phyloP scores from a whole-genome alignment of 2,329 filamentous ascomycete genomes.

The Penicillium griseofulvum region DNA sequence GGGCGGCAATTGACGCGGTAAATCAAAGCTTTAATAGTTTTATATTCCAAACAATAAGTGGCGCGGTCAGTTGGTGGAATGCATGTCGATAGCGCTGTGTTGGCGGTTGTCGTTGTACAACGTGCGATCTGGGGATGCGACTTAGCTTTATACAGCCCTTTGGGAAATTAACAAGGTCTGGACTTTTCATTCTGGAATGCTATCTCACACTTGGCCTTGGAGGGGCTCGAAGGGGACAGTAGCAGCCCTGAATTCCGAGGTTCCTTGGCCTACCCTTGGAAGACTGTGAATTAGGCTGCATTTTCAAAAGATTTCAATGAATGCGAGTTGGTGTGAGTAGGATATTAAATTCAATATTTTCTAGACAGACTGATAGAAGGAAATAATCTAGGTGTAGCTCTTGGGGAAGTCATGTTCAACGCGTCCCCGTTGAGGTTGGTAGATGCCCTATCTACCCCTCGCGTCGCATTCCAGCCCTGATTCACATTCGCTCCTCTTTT shows the following conservation, averaged over 20 bases:
- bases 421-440: neutral
- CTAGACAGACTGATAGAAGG: neutral
- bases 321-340: no score
- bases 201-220: neutral
- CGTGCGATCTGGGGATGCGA: neutral
- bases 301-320: neutral
- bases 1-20: neutral
- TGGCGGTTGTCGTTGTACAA: neutral
- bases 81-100: constrained; percentile 1
- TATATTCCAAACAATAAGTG: neutral
- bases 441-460: neutral
- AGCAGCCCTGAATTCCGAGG: constrained; percentile 12
- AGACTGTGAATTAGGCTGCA: neutral
- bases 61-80: neutral
- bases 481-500: neutral
- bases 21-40: neutral
- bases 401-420: neutral
- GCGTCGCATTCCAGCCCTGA: constrained; percentile 6
- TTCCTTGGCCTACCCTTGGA: constrained; percentile 2
- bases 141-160: constrained; percentile 4
- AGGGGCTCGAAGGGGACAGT: constrained; percentile 5
- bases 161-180: neutral
- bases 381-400: no score
- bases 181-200: constrained; percentile 5
- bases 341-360: no score